phyloP scores from a whole-genome alignment of 345 rosid genomes.

The Xanthoceras sorbifolium region DNA sequence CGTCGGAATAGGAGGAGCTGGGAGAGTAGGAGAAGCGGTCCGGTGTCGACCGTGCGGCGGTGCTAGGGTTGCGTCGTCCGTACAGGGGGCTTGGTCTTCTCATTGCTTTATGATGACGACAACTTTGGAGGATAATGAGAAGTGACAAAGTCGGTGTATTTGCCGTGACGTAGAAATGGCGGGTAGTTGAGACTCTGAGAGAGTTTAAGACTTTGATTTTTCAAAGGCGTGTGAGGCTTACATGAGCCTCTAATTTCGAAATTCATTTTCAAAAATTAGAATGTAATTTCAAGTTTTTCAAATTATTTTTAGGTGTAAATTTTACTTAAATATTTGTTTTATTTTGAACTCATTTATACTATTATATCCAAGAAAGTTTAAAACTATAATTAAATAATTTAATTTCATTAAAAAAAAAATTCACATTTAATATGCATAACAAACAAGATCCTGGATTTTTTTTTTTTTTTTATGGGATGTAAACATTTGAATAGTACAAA shows the following conservation, averaged over 20 bases:
- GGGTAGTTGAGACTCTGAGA: constrained; percentile 2
- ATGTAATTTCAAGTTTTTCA: too few relatives aligned
- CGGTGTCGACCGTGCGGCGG: constrained; percentile 43
- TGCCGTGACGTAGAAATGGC: constrained; percentile 20
- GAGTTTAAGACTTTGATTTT: constrained; percentile 20
- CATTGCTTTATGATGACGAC: constrained; percentile 11
- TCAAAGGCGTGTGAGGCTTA: constrained; percentile 8
- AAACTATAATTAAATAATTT: too few relatives aligned
- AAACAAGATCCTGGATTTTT: too few relatives aligned
- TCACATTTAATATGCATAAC: background rate
- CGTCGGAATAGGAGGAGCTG: constrained; percentile 39
- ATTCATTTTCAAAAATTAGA: background rate
- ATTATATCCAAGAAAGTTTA: too few relatives aligned
- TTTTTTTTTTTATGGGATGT: too few relatives aligned
- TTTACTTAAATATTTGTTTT: too few relatives aligned
- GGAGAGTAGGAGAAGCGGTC: constrained; percentile 36
- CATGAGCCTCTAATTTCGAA: background rate
- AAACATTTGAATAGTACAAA: too few relatives aligned
- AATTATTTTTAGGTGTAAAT: too few relatives aligned
- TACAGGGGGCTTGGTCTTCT: constrained; percentile 26
- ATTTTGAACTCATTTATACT: too few relatives aligned
- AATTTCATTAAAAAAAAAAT: too few relatives aligned
- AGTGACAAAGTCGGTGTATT: background rate
- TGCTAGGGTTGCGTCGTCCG: constrained; percentile 41
- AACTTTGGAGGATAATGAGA: background rate